Evolutionary conservation across 73 alveolate genomes (phyloP).

Genomic region (Stentor coeruleus): DNA sequence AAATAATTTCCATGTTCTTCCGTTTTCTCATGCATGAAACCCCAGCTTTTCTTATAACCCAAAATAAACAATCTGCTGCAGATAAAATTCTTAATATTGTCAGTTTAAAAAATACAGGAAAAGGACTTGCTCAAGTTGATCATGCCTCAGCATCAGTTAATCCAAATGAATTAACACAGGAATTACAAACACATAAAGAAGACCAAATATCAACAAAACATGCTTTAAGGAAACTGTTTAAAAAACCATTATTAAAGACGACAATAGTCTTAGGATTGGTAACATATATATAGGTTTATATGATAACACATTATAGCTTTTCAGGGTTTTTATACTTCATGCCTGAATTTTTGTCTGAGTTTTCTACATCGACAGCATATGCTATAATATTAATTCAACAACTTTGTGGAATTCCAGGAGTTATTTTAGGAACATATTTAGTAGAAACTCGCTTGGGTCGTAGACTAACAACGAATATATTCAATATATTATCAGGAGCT

Average conservation of each 20-base stretch:
- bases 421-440: neutral
- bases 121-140: neutral
- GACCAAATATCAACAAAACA: no score
- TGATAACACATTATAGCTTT: neutral
- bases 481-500: neutral
- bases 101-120: no score
- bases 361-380: neutral
- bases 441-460: neutral
- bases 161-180: no score
- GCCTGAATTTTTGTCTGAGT: neutral
- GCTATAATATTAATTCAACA: conserved; percentile 2
- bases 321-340: neutral
- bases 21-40: neutral
- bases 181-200: neutral
- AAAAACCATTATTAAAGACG: no score
- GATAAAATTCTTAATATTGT: neutral
- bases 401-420: conserved; percentile 12
- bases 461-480: neutral
- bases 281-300: neutral
- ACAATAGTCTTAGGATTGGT: neutral
- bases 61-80: neutral
- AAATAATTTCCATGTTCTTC: neutral
- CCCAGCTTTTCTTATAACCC: neutral
- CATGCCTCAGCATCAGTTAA: neutral
- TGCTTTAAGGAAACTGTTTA: neutral